Conservation (phyloP, 2,329 filamentous ascomycete species). For the Exophiala sideris region DNA sequence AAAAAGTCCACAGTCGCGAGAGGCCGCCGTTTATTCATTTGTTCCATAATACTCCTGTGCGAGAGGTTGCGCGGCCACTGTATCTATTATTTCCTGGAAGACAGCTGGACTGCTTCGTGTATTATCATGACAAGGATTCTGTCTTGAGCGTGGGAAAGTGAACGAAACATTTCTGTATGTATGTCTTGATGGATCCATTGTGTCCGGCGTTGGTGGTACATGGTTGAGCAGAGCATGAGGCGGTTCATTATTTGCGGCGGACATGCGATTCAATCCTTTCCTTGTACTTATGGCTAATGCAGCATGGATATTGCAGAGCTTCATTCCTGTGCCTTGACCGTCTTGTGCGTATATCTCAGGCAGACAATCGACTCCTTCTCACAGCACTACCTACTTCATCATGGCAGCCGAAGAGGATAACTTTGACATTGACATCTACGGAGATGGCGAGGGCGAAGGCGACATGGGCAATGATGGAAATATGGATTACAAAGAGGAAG, state of each 20-base stretch:
- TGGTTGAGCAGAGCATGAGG: not conserved
- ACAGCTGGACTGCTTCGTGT: constrained; percentile 26
- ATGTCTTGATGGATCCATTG: constrained; percentile 15
- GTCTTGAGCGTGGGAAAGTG: not conserved
- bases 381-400: constrained; percentile 6
- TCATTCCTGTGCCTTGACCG: constrained; percentile 14
- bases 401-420: constrained; percentile 62
- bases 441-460: constrained; percentile 46
- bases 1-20: not conserved
- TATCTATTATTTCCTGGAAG: constrained; percentile 17
- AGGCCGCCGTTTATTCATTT: constrained; percentile 2
- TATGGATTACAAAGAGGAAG: constrained; percentile 42
- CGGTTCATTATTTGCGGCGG: not conserved
- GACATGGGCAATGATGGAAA: constrained; percentile 37
- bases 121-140: constrained; percentile 9
- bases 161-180: constrained; percentile 19
- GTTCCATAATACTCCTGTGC: not conserved
- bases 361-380: constrained; percentile 20
- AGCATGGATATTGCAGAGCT: constrained; percentile 19
- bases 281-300: constrained; percentile 20
- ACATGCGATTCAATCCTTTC: not conserved
- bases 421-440: constrained; percentile 69
- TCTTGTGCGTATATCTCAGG: constrained; percentile 23
- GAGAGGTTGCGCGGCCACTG: constrained; percentile 6
- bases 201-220: not conserved